A percentile compares a stretch with the other conserved stretches of the same genome.
phyloP scores from a whole-genome alignment of 768 basidiomycete species.

The Russula foetens region DNA sequence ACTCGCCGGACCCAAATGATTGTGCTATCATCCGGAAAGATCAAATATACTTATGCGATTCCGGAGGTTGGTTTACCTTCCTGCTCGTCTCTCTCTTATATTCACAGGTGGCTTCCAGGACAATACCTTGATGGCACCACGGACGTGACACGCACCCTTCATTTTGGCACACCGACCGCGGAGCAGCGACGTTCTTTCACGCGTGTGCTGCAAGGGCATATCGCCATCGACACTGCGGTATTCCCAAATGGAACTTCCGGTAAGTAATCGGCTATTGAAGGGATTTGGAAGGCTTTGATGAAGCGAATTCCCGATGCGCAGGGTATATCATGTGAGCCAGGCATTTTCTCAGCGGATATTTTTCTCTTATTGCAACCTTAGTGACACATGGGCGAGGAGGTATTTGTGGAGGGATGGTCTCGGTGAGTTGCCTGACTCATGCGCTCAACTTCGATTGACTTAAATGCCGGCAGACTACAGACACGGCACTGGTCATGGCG shows the following conservation, averaged over 20 bases:
- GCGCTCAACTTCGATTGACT: not conserved
- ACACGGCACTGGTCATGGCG: constrained; percentile 92
- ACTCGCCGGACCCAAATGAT: constrained; percentile 66
- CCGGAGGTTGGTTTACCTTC: constrained; percentile 49
- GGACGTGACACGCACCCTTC: constrained; percentile 87
- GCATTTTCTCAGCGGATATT: not conserved
- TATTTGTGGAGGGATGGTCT: constrained; percentile 83
- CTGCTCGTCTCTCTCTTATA: not conserved
- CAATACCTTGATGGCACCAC: constrained; percentile 94
- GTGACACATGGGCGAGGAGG: constrained; percentile 74
- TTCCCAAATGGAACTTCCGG: constrained; percentile 81
- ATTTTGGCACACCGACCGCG: constrained; percentile 78
- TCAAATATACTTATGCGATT: constrained; percentile 78
- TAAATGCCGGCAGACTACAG: constrained; percentile 46
- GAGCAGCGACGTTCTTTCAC: constrained; percentile 88
- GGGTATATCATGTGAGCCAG: constrained; percentile 47
- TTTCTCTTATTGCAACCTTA: constrained; percentile 23
- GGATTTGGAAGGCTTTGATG: not conserved
- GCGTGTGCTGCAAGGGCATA: constrained; percentile 85
- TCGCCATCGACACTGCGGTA: constrained; percentile 76
- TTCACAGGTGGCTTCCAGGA: constrained; percentile 31
- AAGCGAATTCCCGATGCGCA: constrained; percentile 18
- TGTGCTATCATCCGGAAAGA: constrained; percentile 71
- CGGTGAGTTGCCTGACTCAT: constrained; percentile 37
- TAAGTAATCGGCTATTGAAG: constrained; percentile 22